Evolutionary conservation across 768 basidiomycete genomes (phyloP), one percentile per base, ranked within the genome.

Genomic region (Favolaschia claudopus): DNA sequence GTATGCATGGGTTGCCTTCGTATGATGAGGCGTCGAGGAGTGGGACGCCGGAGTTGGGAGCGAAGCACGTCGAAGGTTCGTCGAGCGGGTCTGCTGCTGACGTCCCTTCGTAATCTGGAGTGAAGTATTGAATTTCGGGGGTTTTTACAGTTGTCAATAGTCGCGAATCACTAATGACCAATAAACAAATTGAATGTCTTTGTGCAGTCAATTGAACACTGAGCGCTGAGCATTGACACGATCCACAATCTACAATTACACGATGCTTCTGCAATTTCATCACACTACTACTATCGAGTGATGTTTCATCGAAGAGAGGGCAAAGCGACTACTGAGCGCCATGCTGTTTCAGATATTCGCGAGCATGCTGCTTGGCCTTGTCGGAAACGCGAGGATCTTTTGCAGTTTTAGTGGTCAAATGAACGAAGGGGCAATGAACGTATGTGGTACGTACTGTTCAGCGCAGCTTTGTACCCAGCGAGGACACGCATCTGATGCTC

Each of bases 1-100:
- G 90, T 67, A 81, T 89, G 78, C 79, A 77, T 25, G 93, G 91
- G 7, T 70, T 96, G 66, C 96, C 96, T 42, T 91, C 88, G 36
- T 99, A 99, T 66, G 92, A 92, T 60, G 94, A 94, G 69, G 84
- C 84, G 28, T 57, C 58, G 27, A 40, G 63, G 34, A 60, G 58
- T 36, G 58, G 54, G 43, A 51, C 56, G 29, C 48, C 63, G 48
- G 27, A 46, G 12, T 29, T 51, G 52, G n/a, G 14, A 12, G 44
- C 36, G 25, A 51, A 46, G 34, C 45, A 22, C 8, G 47, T 10
- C 13, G 36, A 36, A 29, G 20, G 33, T n/a, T n/a, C n/a, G n/a
- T n/a, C 31, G 32, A 2, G 19, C 2, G 17, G 45, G 19, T 31
- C 19, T 12, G 29, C 19, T 32, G 29, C 32, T 33, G 32, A 34